Conservation (phyloP, 164 flowering plant species). For the Paratinospora sagittata region DNA sequence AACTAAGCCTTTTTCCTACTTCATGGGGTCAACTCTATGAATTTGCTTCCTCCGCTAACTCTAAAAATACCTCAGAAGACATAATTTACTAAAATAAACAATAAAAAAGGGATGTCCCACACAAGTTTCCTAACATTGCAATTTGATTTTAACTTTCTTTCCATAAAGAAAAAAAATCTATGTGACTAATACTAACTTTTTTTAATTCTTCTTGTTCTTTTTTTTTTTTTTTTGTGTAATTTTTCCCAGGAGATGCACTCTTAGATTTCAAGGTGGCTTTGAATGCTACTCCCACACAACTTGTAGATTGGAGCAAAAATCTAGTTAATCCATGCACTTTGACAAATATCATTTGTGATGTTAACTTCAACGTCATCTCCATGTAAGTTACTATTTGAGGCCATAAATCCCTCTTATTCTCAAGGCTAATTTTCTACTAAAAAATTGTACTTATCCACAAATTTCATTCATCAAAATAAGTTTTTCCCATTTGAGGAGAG, state of each 20-base stretch:
- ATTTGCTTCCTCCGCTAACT: no score
- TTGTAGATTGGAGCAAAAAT: constrained; percentile 66
- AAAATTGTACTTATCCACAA: background rate
- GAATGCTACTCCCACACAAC: constrained; percentile 48
- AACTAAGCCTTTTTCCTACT: no score
- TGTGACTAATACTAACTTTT: constrained; percentile 7
- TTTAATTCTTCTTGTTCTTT: background rate
- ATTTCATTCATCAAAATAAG: background rate
- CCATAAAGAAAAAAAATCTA: background rate
- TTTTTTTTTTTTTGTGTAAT: background rate
- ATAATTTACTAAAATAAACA: no score
- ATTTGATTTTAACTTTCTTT: background rate
- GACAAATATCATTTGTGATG: constrained; percentile 63
- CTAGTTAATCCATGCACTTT: constrained; percentile 90
- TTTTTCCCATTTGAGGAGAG: background rate
- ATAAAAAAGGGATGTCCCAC: no score
- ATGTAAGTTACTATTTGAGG: constrained; percentile 46
- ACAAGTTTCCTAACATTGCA: background rate
- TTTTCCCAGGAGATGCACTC: constrained; percentile 67
- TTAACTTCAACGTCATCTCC: constrained; percentile 20
- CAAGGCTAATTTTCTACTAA: background rate
- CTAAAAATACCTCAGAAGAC: no score
- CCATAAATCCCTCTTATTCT: background rate
- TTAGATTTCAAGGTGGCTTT: constrained; percentile 50
- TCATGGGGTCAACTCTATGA: no score